Evolutionary conservation across 2,329 filamentous ascomycete species (phyloP).

Genomic region (Hypomyces rosellus): DNA sequence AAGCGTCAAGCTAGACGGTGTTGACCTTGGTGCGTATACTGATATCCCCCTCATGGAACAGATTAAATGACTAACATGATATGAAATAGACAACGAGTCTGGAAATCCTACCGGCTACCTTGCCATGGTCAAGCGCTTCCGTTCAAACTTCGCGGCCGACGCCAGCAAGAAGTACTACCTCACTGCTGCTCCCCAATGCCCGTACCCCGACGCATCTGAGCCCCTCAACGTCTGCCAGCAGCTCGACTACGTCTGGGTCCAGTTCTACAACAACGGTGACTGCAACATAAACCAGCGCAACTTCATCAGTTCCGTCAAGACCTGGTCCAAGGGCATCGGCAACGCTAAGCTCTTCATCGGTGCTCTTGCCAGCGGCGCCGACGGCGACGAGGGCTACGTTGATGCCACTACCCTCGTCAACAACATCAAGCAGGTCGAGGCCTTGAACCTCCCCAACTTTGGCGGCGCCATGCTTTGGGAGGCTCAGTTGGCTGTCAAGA

Average conservation of each 20-base stretch:
- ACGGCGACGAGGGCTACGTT: constrained; percentile 47
- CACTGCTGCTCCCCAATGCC: constrained; percentile 34
- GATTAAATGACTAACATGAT: not conserved
- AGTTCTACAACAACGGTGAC: constrained; percentile 64
- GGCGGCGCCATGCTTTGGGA: constrained; percentile 65
- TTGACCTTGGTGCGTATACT: constrained; percentile 47
- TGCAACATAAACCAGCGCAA: constrained; percentile 45
- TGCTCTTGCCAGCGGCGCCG: constrained; percentile 46
- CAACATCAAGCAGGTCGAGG: constrained; percentile 41
- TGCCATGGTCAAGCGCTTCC: constrained; percentile 52
- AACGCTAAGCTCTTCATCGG: constrained; percentile 55
- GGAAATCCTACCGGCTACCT: constrained; percentile 54
- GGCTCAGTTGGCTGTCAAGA: constrained; percentile 48
- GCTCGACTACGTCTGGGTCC: constrained; percentile 47
- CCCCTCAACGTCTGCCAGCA: constrained; percentile 24
- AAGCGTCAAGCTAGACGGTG: constrained; percentile 59
- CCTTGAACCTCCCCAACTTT: constrained; percentile 49
- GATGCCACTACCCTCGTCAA: constrained; percentile 34
- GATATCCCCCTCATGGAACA: not conserved
- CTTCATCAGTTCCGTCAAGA: constrained; percentile 57
- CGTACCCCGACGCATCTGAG: constrained; percentile 50
- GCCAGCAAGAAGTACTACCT: constrained; percentile 13
- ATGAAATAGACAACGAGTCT: constrained; percentile 46
- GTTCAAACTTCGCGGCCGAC: constrained; percentile 35
- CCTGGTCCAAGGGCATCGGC: constrained; percentile 55